A percentile compares a stretch with the other conserved stretches of the same genome.
phyloP scores from a whole-genome alignment of 1,284 basidiomycete species.

The Ustilago loliicola region DNA sequence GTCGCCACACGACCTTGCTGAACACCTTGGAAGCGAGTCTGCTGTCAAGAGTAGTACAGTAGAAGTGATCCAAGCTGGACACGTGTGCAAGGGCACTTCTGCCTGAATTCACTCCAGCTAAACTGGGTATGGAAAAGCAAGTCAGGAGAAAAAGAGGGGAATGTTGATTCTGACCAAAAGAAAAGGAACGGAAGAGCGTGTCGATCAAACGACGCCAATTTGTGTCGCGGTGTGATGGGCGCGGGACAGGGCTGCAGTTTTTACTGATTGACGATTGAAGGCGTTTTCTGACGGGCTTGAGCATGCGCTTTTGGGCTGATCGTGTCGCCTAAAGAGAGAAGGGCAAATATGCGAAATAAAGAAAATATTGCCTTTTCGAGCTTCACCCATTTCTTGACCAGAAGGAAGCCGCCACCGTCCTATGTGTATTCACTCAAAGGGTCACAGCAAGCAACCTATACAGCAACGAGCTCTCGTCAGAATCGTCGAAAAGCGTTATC shows the following conservation, averaged over 20 bases:
- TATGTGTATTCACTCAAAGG: neutral
- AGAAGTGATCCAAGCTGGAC: neutral
- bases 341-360: no score
- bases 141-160: neutral
- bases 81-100: neutral
- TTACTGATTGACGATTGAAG: neutral
- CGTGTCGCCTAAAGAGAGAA: neutral
- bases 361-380: neutral
- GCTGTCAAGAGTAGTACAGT: neutral
- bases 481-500: neutral
- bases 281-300: conserved; percentile 4
- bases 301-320: neutral
- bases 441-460: neutral
- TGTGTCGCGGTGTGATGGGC: neutral
- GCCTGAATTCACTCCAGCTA: neutral
- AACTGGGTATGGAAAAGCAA: neutral
- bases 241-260: conserved; percentile 3
- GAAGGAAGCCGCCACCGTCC: neutral
- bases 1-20: neutral
- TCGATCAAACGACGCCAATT: neutral
- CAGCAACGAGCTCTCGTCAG: neutral
- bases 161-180: neutral
- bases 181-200: neutral
- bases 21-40: neutral
- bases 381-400: neutral